Evolutionary conservation across 306 rosid genomes (phyloP).

Genomic region (Oxytropis ochrocephala): DNA sequence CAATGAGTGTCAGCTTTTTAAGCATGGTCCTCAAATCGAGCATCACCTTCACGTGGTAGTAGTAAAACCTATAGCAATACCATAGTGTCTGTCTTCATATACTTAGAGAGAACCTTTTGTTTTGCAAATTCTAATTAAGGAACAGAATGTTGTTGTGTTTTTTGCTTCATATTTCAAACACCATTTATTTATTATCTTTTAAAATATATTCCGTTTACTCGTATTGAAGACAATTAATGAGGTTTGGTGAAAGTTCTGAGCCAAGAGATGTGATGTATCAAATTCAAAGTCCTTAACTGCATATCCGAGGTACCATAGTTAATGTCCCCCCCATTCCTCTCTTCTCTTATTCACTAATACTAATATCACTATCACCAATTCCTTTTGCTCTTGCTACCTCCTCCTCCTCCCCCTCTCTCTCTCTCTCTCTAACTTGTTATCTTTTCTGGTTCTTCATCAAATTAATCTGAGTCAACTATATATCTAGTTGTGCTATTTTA

Average conservation of each 20-base stretch:
- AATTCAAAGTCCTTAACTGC: conserved; percentile 49
- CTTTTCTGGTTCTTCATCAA: background rate
- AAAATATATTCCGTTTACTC: background rate
- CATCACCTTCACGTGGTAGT: conserved; percentile 29
- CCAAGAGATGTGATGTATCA: conserved; percentile 56
- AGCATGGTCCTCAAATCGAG: conserved; percentile 29
- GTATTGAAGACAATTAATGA: conserved; percentile 50
- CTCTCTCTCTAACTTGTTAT: background rate
- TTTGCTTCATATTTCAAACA: conserved; percentile 15
- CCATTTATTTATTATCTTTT: conserved; percentile 15
- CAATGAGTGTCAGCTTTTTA: conserved; percentile 45
- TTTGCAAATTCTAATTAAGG: conserved; percentile 3
- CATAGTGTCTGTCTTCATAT: background rate
- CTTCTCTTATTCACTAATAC: conserved; percentile 3
- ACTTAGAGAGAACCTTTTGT: background rate
- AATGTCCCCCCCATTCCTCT: conserved; percentile 45
- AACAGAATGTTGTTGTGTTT: conserved; percentile 49
- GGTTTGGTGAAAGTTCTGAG: conserved; percentile 65
- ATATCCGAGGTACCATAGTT: conserved; percentile 57
- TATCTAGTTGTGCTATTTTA: background rate
- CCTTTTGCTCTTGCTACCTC: conserved; percentile 38
- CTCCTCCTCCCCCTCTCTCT: background rate
- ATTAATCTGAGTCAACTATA: background rate
- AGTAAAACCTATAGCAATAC: background rate
- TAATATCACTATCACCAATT: conserved; percentile 26